A percentile compares a stretch with the other conserved stretches of the same genome.
Conservation (phyloP, 1,284 basidiomycete genomes). For the Pholiota adiposa region DNA sequence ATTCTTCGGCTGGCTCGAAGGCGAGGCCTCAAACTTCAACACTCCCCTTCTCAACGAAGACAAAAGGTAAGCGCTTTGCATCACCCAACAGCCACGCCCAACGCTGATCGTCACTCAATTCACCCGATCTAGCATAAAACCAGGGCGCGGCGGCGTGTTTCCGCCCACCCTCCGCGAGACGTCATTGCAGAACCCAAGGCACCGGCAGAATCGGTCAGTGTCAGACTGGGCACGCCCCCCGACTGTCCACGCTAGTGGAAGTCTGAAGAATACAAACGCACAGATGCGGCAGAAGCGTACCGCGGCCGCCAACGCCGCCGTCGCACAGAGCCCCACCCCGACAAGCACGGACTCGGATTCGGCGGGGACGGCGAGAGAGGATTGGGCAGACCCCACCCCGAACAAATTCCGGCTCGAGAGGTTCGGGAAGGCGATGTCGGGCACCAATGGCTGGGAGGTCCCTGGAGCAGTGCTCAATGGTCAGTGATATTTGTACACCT, state of each 20-base stretch:
- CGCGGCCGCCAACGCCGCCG: background rate
- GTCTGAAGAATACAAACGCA: background rate
- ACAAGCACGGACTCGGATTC: constrained; percentile 19
- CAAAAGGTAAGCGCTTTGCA: constrained; percentile 8
- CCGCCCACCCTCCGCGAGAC: constrained; percentile 5
- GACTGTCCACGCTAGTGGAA: background rate
- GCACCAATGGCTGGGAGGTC: constrained; percentile 66
- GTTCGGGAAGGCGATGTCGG: constrained; percentile 75
- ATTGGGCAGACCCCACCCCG: constrained; percentile 26
- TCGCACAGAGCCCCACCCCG: background rate
- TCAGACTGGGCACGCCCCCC: background rate
- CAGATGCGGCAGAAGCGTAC: constrained; percentile 8
- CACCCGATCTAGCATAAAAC: constrained; percentile 17
- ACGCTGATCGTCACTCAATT: background rate
- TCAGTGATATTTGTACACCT: constrained; percentile 28
- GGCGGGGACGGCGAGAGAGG: constrained; percentile 3
- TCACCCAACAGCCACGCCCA: background rate
- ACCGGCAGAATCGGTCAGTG: constrained; percentile 4
- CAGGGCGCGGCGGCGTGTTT: constrained; percentile 20
- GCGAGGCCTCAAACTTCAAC: constrained; percentile 31
- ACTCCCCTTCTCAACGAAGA: background rate
- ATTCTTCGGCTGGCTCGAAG: constrained; percentile 64
- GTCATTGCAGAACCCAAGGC: background rate
- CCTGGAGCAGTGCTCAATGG: constrained; percentile 60
- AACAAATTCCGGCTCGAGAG: constrained; percentile 58